Conservation (phyloP, 2,329 filamentous ascomycete genomes). For the Dothideomycetidae sp. region DNA sequence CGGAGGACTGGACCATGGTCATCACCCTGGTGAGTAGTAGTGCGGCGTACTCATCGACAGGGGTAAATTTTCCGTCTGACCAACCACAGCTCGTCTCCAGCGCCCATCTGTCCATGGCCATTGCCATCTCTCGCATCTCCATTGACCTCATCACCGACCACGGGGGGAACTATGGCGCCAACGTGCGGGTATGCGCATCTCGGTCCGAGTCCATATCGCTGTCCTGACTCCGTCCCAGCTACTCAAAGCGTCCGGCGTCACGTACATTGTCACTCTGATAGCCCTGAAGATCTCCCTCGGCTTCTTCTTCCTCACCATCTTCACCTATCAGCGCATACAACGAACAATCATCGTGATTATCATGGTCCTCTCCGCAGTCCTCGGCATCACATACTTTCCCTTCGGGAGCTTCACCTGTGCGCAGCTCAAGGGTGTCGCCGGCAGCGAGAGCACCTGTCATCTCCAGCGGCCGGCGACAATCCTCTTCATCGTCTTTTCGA, state of each 20-base stretch:
- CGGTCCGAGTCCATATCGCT: neutral
- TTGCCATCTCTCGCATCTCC: neutral
- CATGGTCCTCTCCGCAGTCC: constrained; percentile 27
- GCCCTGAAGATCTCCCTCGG: constrained; percentile 36
- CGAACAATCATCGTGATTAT: constrained; percentile 29
- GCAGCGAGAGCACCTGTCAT: constrained; percentile 14
- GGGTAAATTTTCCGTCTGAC: neutral
- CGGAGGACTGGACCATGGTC: constrained; percentile 7
- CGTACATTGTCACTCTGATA: constrained; percentile 33
- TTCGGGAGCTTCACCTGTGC: constrained; percentile 35
- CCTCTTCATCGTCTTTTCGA: constrained; percentile 12
- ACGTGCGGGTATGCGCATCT: too few relatives aligned
- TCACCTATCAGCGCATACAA: constrained; percentile 28
- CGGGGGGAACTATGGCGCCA: neutral
- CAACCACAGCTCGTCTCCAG: neutral
- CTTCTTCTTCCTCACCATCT: constrained; percentile 36
- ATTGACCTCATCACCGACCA: too few relatives aligned
- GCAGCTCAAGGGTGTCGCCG: constrained; percentile 32
- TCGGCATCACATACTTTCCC: constrained; percentile 35
- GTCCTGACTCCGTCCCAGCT: too few relatives aligned
- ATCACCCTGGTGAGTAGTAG: constrained; percentile 2
- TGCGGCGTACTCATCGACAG: neutral
- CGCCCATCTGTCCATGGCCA: neutral
- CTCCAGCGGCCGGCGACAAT: constrained; percentile 7
- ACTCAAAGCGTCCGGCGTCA: constrained; percentile 20